phyloP scores from a whole-genome alignment of 2,329 filamentous ascomycete species.

The Monosporascus sp. region DNA sequence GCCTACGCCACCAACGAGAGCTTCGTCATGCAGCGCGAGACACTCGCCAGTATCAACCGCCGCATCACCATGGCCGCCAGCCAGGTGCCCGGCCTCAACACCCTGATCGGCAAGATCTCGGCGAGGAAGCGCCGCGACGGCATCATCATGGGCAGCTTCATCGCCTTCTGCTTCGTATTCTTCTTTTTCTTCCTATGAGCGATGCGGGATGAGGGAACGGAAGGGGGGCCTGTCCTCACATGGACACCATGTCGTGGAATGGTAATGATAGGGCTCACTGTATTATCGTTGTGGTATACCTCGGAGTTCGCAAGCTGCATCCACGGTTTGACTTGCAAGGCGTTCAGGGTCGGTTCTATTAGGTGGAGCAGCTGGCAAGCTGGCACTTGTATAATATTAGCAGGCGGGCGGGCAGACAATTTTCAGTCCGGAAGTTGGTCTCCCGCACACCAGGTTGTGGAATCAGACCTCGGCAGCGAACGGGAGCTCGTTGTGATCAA shows the following conservation, averaged over 20 bases:
- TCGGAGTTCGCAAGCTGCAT: neutral
- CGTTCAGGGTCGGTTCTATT: slow-evolving; percentile 1
- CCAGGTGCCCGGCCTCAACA: slow-evolving; percentile 89
- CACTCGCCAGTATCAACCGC: slow-evolving; percentile 79
- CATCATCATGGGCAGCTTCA: slow-evolving; percentile 85
- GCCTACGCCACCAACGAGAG: slow-evolving; percentile 95
- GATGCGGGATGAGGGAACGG: neutral
- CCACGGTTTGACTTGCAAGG: neutral
- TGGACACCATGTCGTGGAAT: too few species aligned
- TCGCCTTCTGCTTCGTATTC: slow-evolving; percentile 85
- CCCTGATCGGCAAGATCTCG: slow-evolving; percentile 85
- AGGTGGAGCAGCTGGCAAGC: neutral
- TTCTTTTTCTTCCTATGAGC: slow-evolving; percentile 71
- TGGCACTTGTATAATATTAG: neutral
- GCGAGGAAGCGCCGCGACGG: slow-evolving; percentile 93
- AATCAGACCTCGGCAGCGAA: neutral
- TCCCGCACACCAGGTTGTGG: neutral
- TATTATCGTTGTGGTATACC: neutral
- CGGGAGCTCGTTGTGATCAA: neutral
- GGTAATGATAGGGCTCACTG: neutral
- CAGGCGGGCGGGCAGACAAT: neutral
- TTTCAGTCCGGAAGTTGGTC: neutral
- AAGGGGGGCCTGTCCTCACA: neutral
- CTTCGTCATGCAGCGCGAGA: slow-evolving; percentile 83
- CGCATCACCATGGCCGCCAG: slow-evolving; percentile 85